Evolutionary conservation across 345 rosid species (phyloP), one percentile per base, ranked within the genome.

Genomic region (Hibiscus trionum): DNA sequence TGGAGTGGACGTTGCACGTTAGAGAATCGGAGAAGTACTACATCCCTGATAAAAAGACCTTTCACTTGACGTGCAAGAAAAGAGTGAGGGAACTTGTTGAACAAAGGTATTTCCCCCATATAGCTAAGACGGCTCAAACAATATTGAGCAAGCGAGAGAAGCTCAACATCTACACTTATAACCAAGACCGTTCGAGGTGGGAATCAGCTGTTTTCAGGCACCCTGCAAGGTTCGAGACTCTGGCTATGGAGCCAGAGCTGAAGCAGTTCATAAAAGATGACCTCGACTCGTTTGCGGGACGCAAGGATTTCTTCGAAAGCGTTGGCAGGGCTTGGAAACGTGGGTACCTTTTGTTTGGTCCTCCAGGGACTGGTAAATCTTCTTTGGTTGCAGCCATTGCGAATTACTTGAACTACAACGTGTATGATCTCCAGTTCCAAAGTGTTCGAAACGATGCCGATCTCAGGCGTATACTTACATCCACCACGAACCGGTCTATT

Each of bases 111-210:
- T 4, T 82, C 7, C 82, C 80, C 19, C 62, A 73, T 21, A 57
- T 82, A 14, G 59, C 42, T 4, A 17, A 39, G 0, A 55, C 19
- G 0, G 82, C 82, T 0, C 59, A 77, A n/a, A 29, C 58, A 1
- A 77, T 82, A 21, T 19, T 72, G 56, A 72, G 66, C 0, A 29
- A 39, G 15, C 47, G 82, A 0, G 78, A 82, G 10, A 61, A 37
- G 2, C 80, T 82, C 12, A 73, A 71, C 55, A 77, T 82, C n/a
- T 79, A 78, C 53, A 78, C 82, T 4, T 82, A 79, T 7, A 59
- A 76, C 11, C 70, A 56, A 14, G 73, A 76, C 0, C 46, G 74
- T 67, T 67, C 39, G 2, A 49, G 33, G n/a, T 73, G 76, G 76
- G 35, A 75, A 7, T 69, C 78, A 0, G 69, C 62, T 8, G 15